Base-by-base conservation (phyloP, 148 eudicot genomes). In the Rhododendron ferrugineum region DNA sequence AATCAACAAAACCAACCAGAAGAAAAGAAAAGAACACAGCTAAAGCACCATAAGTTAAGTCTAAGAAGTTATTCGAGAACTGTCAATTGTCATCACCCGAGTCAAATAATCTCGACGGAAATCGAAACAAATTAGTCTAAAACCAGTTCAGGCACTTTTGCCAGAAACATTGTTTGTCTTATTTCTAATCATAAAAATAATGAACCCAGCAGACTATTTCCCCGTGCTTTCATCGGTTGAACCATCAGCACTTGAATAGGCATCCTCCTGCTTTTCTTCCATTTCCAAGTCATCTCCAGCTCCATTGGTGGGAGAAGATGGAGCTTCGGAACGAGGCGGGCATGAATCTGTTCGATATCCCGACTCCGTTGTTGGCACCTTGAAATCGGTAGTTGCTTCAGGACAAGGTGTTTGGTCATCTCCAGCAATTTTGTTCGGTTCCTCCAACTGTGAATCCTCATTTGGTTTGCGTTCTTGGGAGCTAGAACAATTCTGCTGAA, bases 251-350 rank as follows among this genome's bases (percentile, higher is more conserved):
- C 46, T 74, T 50, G 81, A 36, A 78, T 50, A 72, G 26, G 82
- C 72, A 72, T 82, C 76, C 6, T 76, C 81, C 64, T 40, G 79
- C 62, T 81, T 76, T 75, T 82, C 88, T 82, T 72, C 86, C 92
- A 89, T 88, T 80, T 86, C 88, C 81, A 88, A 87, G 74, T 91
- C 92, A 46, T 30, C 56, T 58, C 49, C 64, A 22, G 74, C 50
- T 78, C 78, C 56, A 75, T 47, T 84, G 44, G 79, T 14, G 60
- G 87, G 42, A 81, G 66, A 50, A 70, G 85, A 66, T 42, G 80
- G 30, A 73, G 32, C 22, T 72, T 32, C 85, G 30, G 76, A 6
- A 46, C 34, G 62, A n/a, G 84, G 28, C 3, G 56, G 26, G 28
- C 74, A 18, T 1, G 30, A 15, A 16, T 80, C 80, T 64, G 66